Base-by-base conservation (phyloP, 2,329 filamentous ascomycete genomes). In the Monilinia laxa region DNA sequence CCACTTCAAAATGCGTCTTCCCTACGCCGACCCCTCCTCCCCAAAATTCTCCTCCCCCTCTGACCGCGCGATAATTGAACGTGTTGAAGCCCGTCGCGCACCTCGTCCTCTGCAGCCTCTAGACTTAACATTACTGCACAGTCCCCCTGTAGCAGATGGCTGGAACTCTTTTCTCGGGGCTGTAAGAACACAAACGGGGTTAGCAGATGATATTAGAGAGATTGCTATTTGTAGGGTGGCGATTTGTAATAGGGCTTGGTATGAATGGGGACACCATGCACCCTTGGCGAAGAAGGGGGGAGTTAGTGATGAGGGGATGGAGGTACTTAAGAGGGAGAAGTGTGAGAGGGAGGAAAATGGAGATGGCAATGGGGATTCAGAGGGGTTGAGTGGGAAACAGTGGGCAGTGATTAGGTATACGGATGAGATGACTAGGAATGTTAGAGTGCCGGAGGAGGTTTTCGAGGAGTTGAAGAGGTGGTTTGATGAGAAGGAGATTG, bases 141-240 rank as follows among this genome's bases (percentile, higher is more conserved):
- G 88, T 25, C 89, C 90, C 1, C 80, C 87, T 23, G 84, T 94
- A 1, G 90, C 91, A 20, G 88, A 92, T 78, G 91, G 91, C 63
- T 91, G 88, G 87, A 91, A 90, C 80, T 79, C 81, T 16, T 88
- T 91, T 76, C 82, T 91, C 14, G 88, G 87, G 68, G 85, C 86
- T 35, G 77, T 89, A 45, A 83, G 87, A 70, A 86, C 84, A 53
- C 78, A 79, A 70, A 84, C 85, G 2, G 70, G 69, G 4, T 73
- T 89, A 7, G 65, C 78, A 4, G 82, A 81, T 59, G 82, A 85
- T 71, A 75, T 92, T 64, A 87, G 90, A 71, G 92, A 96, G 80
- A 81, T 93, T 23, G 89, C 90, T 71, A 93, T 96, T 72, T 92
- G 87, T 74, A 85, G 92, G 59, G 90, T 96, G 18, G 92, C 92